Base-by-base conservation (phyloP, 306 rosid genomes). In the Trifolium pratense region DNA sequence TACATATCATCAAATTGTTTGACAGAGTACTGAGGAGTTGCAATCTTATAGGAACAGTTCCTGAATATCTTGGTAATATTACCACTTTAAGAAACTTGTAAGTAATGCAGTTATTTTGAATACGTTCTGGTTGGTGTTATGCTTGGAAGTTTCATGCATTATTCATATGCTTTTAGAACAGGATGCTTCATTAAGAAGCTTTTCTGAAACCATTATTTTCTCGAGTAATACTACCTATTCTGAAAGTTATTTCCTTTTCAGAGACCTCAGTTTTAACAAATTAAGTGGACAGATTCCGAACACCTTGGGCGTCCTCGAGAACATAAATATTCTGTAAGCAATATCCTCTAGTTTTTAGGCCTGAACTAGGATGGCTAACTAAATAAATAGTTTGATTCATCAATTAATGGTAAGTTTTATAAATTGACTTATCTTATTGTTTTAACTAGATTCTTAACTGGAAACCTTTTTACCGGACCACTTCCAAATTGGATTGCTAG, bases 11-110 rank as follows among this genome's bases (percentile, higher is more conserved):
- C 20, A 1, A 46, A 70, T 37, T 76, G 14, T 68, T 72, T 72
- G 31, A 3, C 82, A 90, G 98, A 83, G 48, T 90, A 66, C 14
- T 90, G 74, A 85, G 90, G 84, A 89, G 71, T 81, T 90, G 98
- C 90, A 87, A 86, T 42, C 80, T 93, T 21, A 73, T 23, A 45
- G 98, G 97, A 79, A 23, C 57, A 7, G 74, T 89, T 52, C 90
- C 90, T 13, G 4, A 1, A 17, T 7, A 17, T 84, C 83, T 93
- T 4, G 85, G 66, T 32, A 3, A 6, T 2, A 86, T 86, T 80
- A 52, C 29, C 3, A 67, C 0, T 0, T 80, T 90, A 58, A 58
- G 71, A 36, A 37, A 36, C 39, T 74, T 92, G 97, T 90, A 43
- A 84, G 96, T 66, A 13, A 68, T 69, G 61, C 12, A 59, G 6